Evolutionary conservation across 2,329 filamentous ascomycete genomes (phyloP).

Genomic region (Aspergillus unguis): DNA sequence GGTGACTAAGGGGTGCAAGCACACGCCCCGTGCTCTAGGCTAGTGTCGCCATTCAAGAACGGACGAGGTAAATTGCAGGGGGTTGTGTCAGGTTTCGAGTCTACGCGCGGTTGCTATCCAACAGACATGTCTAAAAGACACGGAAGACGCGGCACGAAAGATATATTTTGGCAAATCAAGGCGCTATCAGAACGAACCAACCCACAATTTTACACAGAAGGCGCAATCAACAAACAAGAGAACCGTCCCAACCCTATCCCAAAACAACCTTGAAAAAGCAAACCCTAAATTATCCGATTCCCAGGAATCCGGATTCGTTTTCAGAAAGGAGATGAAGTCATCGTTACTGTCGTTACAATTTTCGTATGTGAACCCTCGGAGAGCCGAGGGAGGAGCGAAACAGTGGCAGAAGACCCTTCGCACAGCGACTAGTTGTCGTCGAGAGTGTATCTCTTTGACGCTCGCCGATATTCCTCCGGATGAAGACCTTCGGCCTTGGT

Average conservation of each 20-base stretch:
- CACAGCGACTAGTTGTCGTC: slow-evolving; percentile 28
- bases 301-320: slow-evolving; percentile 9
- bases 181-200: slow-evolving; percentile 6
- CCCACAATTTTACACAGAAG: slow-evolving; percentile 3
- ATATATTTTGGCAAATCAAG: slow-evolving; percentile 12
- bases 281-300: slow-evolving; percentile 13
- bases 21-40: not conserved
- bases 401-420: slow-evolving; percentile 10
- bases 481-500: slow-evolving; percentile 42
- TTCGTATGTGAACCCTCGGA: not conserved
- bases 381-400: not conserved
- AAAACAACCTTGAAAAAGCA: slow-evolving; percentile 13
- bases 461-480: slow-evolving; percentile 44
- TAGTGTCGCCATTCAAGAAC: not conserved
- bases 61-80: not conserved
- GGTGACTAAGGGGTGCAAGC: not conserved
- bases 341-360: slow-evolving; percentile 7
- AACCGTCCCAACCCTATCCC: slow-evolving; percentile 9
- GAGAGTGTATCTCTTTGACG: slow-evolving; percentile 41
- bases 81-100: not conserved
- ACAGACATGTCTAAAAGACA: not conserved
- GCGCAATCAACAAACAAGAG: slow-evolving; percentile 6
- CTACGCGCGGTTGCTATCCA: not conserved
- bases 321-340: slow-evolving; percentile 2
- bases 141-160: not conserved